Conservation (phyloP, 495 filamentous ascomycete species). For the Astrothelium subdiscretum region DNA sequence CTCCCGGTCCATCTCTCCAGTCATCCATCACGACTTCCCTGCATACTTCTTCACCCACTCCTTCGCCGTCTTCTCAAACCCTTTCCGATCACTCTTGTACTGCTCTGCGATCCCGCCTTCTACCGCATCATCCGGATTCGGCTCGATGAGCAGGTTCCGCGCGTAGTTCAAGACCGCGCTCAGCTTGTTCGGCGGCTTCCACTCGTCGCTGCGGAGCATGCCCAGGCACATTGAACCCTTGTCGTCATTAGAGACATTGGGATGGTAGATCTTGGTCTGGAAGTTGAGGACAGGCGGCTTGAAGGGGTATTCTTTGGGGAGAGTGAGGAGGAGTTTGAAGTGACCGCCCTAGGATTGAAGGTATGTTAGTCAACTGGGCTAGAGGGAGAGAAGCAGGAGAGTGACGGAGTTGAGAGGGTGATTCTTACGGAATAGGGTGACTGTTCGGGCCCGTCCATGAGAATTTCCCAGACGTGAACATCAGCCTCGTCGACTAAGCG, state of each 20-base stretch:
- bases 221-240: conserved; percentile 86
- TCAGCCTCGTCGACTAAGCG: conserved; percentile 38
- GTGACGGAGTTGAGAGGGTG: conserved; percentile 8
- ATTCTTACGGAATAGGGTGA: conserved; percentile 57
- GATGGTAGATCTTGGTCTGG: conserved; percentile 94
- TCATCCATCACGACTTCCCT: conserved; percentile 20
- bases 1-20: background rate
- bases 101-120: conserved; percentile 80
- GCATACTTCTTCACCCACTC: conserved; percentile 78
- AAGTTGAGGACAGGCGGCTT: conserved; percentile 80
- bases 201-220: conserved; percentile 76
- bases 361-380: no score
- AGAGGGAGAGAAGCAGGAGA: background rate
- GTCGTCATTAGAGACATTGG: conserved; percentile 91
- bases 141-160: conserved; percentile 66
- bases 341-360: conserved; percentile 46
- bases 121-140: conserved; percentile 88
- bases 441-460: conserved; percentile 59
- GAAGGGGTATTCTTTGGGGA: conserved; percentile 89
- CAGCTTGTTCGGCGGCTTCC: conserved; percentile 85
- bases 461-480: conserved; percentile 73
- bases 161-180: conserved; percentile 68
- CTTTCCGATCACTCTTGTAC: conserved; percentile 57
- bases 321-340: conserved; percentile 63
- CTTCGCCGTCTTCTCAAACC: conserved; percentile 74